Base-by-base conservation (phyloP, 225 moss, liverwort and hornwort species). In the Thuidium tamariscinum region DNA sequence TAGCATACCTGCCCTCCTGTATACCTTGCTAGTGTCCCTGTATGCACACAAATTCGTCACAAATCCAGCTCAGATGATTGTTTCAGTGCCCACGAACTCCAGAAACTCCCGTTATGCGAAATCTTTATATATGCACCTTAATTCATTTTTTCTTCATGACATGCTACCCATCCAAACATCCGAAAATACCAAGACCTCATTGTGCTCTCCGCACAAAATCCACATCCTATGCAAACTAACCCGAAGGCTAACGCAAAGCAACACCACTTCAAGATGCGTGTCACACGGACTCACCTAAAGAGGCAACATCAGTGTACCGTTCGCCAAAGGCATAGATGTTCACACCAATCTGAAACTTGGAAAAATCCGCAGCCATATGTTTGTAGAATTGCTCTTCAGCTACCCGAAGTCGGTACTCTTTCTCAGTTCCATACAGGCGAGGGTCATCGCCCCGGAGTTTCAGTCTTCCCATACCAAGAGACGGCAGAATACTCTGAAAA, bases 371-470 rank as follows among this genome's bases (percentile, higher is more conserved):
- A 79, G 95, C 94, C 97, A 95, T 99, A 51, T 95, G 94, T 91
- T 99, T 99, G 65, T 99, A 99, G 62, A 95, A 99, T 85, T 91
- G 96, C 49, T 99, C 99, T 86, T 99, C 99, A 27, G 99, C 91
- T 13, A 88, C 92, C 80, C 99, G 95, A 57, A 99, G 87, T 20
- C 82, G 89, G 83, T 89, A 8, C 90, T 99, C 99, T 84, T 97
- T 97, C 76, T 99, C 99, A 10, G 96, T 95, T 81, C 99, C 99
- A 82, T 97, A 99, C 14, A 95, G 32, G 77, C 97, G 97, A 86
- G 95, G 94, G 77, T 99, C 95, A 70, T 99, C 97, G 60, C 99
- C 99, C 54, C 99, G 92, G 56, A 97, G 95, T 89, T 94, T 99
- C 78, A 99, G 92, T 70, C 97, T 96, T 79, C 97, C 99, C 48